Evolutionary conservation across 1,284 basidiomycete genomes (phyloP), one percentile per base, ranked within the genome.

Genomic region (Ceratobasidium sp.): DNA sequence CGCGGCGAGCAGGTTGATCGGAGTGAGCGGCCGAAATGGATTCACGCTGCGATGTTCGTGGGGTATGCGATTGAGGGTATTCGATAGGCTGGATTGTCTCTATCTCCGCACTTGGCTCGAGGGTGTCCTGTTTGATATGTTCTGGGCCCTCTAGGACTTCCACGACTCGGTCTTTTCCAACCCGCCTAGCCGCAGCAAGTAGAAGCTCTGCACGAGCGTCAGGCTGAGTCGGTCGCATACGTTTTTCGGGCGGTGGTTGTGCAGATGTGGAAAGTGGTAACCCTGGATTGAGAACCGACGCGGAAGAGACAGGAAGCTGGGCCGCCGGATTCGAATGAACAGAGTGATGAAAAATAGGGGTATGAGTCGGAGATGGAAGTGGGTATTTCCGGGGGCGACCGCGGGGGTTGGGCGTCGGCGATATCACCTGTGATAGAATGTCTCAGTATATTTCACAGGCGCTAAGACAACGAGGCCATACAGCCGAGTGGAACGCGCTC

Each of bases 121-220:
- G 69, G 9, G 45, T 57, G 9, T 39, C 57, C n/a, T 60, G 41
- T 45, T 34, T 32, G 6, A 18, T 41, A 41, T 10, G n/a, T 21
- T 71, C 69, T 4, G 43, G 21, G 9, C 57, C 69, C 34, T 70
- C 67, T 46, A 70, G 34, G 10, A 59, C 26, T 32, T 50, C 55
- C 26, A 71, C 41, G 6, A 71, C 57, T 34, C 57, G 69, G n/a
- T 60, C 69, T 23, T 60, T 71, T 28, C 69, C 69, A 39, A 71
- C 69, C 9, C 69, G 53, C 12, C 67, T 53, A 9, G 67, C 67
- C 10, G 67, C 67, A n/a, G 67, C 67, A 9, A 70, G 43, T 4
- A 70, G 67, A 12, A 70, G n/a, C 43, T 70, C 67, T 59, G 67
- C 53, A 26, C 67, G 67, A 45, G 67, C 67, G 43, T 70, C 67